These are phyloP conservation scores for Blastobotrys terrestris DNA, from an alignment of 805 yeast genomes.

Conservation along the genomic window DNA sequence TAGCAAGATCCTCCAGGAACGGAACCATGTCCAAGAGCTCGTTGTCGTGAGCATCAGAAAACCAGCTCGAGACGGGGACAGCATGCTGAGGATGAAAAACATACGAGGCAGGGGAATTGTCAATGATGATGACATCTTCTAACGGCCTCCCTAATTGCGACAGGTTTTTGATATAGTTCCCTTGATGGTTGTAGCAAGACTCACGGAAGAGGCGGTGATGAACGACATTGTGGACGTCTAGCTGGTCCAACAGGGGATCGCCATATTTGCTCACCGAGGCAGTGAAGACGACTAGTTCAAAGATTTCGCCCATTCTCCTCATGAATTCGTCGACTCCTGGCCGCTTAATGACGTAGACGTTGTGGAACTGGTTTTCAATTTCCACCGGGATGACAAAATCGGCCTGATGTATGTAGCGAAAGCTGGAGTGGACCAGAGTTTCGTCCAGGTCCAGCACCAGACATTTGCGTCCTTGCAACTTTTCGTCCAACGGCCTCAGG, in stretches of 20 bases:
- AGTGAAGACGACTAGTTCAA: slow-evolving; percentile 94
- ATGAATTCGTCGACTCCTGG: slow-evolving; percentile 97
- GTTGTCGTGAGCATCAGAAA: slow-evolving; percentile 95
- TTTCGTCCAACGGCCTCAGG: slow-evolving; percentile 47
- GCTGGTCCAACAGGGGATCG: slow-evolving; percentile 84
- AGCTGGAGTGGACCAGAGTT: slow-evolving; percentile 91
- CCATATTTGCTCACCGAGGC: slow-evolving; percentile 95
- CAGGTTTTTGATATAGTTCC: slow-evolving; percentile 88
- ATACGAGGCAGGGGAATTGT: slow-evolving; percentile 97
- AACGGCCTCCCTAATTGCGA: slow-evolving; percentile 93
- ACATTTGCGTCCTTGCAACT: slow-evolving; percentile 66
- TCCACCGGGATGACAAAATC: slow-evolving; percentile 98
- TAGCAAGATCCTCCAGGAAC: slow-evolving; percentile 75
- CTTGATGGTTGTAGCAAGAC: slow-evolving; percentile 88
- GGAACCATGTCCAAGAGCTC: slow-evolving; percentile 90
- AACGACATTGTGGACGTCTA: slow-evolving; percentile 67
- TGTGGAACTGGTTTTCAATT: slow-evolving; percentile 85
- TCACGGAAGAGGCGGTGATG: slow-evolving; percentile 94
- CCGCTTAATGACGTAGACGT: slow-evolving; percentile 91
- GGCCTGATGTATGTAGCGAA: slow-evolving; percentile 84
- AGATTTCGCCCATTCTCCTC: slow-evolving; percentile 72
- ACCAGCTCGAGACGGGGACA: slow-evolving; percentile 96
- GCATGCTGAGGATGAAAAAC: slow-evolving; percentile 97
- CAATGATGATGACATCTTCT: slow-evolving; percentile 78
- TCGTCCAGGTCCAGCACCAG: slow-evolving; percentile 90